These are phyloP conservation scores for Sporormia fimetaria DNA, from an alignment of 495 filamentous ascomycete species.

Conservation along the genomic window DNA sequence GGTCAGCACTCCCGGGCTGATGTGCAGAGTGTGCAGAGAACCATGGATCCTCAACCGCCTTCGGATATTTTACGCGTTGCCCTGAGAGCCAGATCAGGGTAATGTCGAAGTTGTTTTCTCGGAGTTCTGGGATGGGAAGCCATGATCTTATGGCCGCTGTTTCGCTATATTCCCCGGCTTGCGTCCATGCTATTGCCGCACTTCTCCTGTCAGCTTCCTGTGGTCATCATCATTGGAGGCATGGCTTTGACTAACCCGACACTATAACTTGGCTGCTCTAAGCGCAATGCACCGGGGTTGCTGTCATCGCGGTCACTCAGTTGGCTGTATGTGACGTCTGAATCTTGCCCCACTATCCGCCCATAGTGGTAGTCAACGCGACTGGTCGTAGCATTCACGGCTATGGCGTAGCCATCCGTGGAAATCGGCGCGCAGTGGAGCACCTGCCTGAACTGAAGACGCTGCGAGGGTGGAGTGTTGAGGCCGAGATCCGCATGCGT, in stretches of 20 bases:
- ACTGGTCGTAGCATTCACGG: neutral
- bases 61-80: neutral
- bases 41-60: conserved; percentile 1
- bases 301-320: no score
- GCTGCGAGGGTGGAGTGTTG: conserved; percentile 6
- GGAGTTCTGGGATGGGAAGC: conserved; percentile 1
- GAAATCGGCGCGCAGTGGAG: conserved; percentile 5
- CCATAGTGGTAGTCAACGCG: neutral
- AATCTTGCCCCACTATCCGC: neutral
- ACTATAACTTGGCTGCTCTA: no score
- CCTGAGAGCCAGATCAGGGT: neutral
- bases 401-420: neutral
- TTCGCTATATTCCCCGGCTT: neutral
- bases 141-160: no score
- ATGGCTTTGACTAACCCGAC: no score
- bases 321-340: no score
- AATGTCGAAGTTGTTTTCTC: neutral
- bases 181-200: neutral
- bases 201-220: no score
- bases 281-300: no score
- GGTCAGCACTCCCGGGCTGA: no score
- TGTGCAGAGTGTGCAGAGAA: neutral
- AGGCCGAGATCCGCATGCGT: conserved; percentile 13
- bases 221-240: no score
- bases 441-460: neutral